A percentile compares a stretch with the other conserved stretches of the same genome.
These are phyloP conservation scores for Danielia oregonensis DNA, from an alignment of 805 yeast species.

Conservation along the genomic window DNA sequence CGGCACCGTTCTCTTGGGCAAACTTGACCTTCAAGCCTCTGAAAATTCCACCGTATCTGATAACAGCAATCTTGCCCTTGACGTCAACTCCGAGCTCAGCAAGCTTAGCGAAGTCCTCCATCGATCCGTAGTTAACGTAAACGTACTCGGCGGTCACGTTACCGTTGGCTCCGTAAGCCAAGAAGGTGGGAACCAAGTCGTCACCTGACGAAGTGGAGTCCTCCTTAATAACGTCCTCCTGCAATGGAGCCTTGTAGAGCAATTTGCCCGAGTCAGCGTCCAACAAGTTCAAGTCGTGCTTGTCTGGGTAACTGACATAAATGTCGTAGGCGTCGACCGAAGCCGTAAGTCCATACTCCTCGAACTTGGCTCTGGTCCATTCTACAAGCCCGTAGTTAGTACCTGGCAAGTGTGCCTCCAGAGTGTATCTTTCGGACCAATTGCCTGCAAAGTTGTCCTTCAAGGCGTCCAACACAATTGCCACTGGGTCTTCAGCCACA, in stretches of 20 bases:
- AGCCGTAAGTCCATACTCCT: conserved; percentile 50
- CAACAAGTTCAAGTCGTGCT: conserved; percentile 41
- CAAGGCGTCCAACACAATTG: conserved; percentile 25
- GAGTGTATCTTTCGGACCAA: conserved; percentile 53
- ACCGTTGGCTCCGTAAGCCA: conserved; percentile 65
- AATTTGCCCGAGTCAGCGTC: conserved; percentile 29
- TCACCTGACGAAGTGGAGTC: conserved; percentile 38
- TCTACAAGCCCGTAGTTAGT: conserved; percentile 42
- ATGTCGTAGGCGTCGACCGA: conserved; percentile 55
- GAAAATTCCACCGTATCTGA: conserved; percentile 48
- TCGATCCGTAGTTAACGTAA: conserved; percentile 58
- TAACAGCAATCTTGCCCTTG: conserved; percentile 55
- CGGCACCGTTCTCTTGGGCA: conserved; percentile 61
- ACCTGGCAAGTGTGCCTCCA: conserved; percentile 51
- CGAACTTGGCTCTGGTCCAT: conserved; percentile 57
- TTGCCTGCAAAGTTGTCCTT: conserved; percentile 41
- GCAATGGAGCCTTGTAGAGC: conserved; percentile 45
- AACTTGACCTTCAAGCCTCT: conserved; percentile 56
- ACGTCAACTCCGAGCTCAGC: conserved; percentile 39
- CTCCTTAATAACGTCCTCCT: conserved; percentile 45
- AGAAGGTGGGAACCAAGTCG: conserved; percentile 54
- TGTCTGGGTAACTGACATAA: conserved; percentile 50
- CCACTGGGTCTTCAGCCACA: conserved; percentile 8
- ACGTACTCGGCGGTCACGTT: conserved; percentile 52
- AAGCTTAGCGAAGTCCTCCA: conserved; percentile 49